Percentiles rank a stretch among this genome's conserved stretches.
Conservation (phyloP, 78 protist species). For the Dictyostelium brefeldianum region DNA sequence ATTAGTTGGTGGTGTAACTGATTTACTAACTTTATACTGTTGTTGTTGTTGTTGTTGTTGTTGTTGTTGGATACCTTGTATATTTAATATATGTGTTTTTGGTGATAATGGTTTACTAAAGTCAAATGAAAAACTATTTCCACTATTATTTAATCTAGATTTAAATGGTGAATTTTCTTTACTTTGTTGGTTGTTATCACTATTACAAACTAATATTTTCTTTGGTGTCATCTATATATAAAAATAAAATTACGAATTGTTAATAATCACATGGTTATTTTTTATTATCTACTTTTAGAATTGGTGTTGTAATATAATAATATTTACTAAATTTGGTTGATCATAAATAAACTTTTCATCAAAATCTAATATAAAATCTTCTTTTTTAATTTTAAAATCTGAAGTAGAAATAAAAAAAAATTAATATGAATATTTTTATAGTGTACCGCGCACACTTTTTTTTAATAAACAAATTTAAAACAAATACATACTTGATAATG, state of each 20-base stretch:
- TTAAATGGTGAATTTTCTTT: background rate
- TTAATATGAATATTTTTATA: too few species aligned
- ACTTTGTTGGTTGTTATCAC: background rate
- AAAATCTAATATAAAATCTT: constrained; percentile 52
- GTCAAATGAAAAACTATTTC: background rate
- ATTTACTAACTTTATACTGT: constrained; percentile 8
- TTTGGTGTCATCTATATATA: background rate
- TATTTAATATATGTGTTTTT: constrained; percentile 15
- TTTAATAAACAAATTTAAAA: too few species aligned
- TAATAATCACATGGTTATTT: too few species aligned
- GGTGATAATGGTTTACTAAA: constrained; percentile 5
- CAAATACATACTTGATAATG: too few species aligned
- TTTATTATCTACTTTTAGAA: background rate
- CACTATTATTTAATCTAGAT: background rate
- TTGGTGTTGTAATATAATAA: background rate
- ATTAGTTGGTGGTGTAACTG: background rate
- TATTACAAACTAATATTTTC: background rate
- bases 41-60: background rate
- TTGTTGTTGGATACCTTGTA: background rate
- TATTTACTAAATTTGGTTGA: constrained; percentile 2
- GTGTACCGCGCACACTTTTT: too few species aligned
- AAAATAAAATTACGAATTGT: background rate
- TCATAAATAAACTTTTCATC: background rate
- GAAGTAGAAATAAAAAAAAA: background rate
- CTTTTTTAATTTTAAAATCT: constrained; percentile 45